Evolutionary conservation across 2,329 filamentous ascomycete genomes (phyloP).

Genomic region (Tolypocladium capitatum): DNA sequence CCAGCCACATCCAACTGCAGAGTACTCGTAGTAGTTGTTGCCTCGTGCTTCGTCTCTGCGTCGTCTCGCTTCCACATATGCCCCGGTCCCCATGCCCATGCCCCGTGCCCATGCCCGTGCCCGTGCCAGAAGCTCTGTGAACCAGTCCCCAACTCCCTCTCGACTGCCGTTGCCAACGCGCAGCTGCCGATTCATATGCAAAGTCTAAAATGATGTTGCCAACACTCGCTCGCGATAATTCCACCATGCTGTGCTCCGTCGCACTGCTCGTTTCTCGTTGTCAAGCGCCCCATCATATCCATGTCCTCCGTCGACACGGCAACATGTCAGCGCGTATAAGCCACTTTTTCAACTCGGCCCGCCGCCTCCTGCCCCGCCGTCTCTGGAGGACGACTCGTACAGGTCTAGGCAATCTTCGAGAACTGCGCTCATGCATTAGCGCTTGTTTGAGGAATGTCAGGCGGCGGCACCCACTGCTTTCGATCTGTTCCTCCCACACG

Average conservation of each 20-base stretch:
- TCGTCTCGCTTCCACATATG: background rate
- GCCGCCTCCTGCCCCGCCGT: constrained; percentile 16
- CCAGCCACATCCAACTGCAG: background rate
- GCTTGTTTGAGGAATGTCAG: too few relatives aligned
- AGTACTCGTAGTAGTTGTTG: background rate
- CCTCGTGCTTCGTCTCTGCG: background rate
- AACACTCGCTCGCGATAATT: background rate
- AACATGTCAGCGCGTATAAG: too few relatives aligned
- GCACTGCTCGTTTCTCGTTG: background rate
- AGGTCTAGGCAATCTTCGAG: constrained; percentile 30
- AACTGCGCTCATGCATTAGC: constrained; percentile 10
- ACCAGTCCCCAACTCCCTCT: background rate
- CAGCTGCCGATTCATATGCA: background rate
- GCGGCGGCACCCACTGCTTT: constrained; percentile 49
- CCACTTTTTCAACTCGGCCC: constrained; percentile 10
- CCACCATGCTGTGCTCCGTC: background rate
- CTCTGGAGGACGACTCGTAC: constrained; percentile 26
- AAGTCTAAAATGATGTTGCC: background rate
- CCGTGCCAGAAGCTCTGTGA: background rate
- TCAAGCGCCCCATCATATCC: background rate
- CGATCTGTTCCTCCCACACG: constrained; percentile 88
- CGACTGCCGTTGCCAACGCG: background rate
- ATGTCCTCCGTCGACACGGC: background rate
- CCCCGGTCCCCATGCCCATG: background rate
- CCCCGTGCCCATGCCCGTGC: background rate